Base-by-base conservation (phyloP, 768 basidiomycete species). In the Trichaptum fuscoviolaceum region DNA sequence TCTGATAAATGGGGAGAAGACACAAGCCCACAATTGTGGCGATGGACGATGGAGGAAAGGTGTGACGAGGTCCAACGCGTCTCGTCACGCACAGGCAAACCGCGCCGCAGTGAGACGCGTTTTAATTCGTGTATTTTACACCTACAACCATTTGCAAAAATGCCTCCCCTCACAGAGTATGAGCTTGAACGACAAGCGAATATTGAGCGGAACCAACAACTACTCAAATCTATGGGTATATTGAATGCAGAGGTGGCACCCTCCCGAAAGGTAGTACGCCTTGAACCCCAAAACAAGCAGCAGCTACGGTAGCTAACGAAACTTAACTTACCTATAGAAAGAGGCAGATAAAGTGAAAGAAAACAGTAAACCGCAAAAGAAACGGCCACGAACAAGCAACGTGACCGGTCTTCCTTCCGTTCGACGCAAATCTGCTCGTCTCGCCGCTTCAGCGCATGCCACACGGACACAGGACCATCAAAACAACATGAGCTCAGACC, bases 361-460 rank as follows among this genome's bases (percentile, higher is more conserved):
- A 17, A 61, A 34, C 30, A 34, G 23, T 12, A 61, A 35, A 26
- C 17, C 25, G 5, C 63, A 12, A 36, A 63, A 63, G 20, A 35
- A 34, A 35, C 34, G 36, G 27, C 63, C 24, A 63, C 23, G 63
- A 25, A 17, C 63, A 52, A 25, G 24, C 35, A n/a, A 24, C 52
- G 8, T 8, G 18, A 3, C 15, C 15, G 59, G 15, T 2, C 15
- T 3, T 17, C 59, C 2, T 6, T 10, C 23, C 26, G 20, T 26
- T 5, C 63, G 63, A 8, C 63, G 63, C 63, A 63, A 63, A n/a
- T 63, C 63, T 35, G 24, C 36, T 27, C 63, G 63, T 25, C 63
- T 63, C 18, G 24, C 59, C 52, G 63, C 63, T 4, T 17, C 30
- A 5, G 15, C 24, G 63, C 18, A 12, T 30, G 27, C 34, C 17